Evolutionary conservation across 1,139 yeast species (phyloP).

Genomic region (Wickerhamiella infanticola): DNA sequence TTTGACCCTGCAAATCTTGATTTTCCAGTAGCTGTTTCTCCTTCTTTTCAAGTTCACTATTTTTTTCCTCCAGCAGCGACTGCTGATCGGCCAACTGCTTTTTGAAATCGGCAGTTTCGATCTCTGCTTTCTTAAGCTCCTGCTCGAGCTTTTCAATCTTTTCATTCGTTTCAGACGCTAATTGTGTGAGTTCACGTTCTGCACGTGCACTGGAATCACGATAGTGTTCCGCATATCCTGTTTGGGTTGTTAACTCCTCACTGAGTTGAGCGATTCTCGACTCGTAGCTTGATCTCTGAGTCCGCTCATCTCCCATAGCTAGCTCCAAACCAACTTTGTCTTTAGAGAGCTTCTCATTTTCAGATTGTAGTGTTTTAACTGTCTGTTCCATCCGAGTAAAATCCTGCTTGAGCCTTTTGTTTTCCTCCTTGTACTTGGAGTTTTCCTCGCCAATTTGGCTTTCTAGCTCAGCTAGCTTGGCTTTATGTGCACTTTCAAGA

Average conservation of each 20-base stretch:
- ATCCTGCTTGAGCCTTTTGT: neutral
- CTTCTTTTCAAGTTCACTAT: slow-evolving; percentile 1
- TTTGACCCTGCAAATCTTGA: slow-evolving; percentile 32
- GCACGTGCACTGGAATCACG: slow-evolving; percentile 2
- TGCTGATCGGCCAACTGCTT: slow-evolving; percentile 3
- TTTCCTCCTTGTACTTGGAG: neutral
- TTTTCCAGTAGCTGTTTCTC: slow-evolving; percentile 10
- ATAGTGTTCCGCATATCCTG: slow-evolving; percentile 7
- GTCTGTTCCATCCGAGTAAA: neutral
- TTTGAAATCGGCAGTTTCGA: neutral
- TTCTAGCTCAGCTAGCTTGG: neutral
- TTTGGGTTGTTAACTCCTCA: slow-evolving; percentile 20
- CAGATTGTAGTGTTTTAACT: neutral
- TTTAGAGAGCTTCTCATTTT: neutral
- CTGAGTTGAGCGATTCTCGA: slow-evolving; percentile 5
- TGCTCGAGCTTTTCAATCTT: slow-evolving; percentile 3
- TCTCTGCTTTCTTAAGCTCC: slow-evolving; percentile 2
- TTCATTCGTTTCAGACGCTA: neutral
- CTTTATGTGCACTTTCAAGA: neutral
- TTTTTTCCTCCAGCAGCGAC: neutral
- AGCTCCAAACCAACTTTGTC: neutral
- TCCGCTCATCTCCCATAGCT: slow-evolving; percentile 2
- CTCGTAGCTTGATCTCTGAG: slow-evolving; percentile 1
- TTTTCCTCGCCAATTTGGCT: neutral
- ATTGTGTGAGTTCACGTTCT: slow-evolving; percentile 3